Evolutionary conservation across 2,329 filamentous ascomycete genomes (phyloP).

Genomic region (Ophiostoma himal-ulmi): DNA sequence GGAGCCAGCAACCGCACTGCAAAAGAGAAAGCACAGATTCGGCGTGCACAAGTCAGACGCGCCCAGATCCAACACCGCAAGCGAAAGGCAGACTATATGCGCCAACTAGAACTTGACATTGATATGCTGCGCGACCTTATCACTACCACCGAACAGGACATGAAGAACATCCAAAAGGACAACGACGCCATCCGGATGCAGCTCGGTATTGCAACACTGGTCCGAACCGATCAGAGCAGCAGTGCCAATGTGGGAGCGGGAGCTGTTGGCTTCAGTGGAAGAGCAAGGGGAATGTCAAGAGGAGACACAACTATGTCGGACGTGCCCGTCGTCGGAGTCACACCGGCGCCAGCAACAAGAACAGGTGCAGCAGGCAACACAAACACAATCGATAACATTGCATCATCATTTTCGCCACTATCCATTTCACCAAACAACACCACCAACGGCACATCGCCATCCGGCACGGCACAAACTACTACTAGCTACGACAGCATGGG

Average conservation of each 20-base stretch:
- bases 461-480: background rate
- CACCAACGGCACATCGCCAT: background rate
- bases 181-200: constrained; percentile 41
- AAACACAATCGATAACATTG: background rate
- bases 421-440: constrained; percentile 11
- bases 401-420: constrained; percentile 13
- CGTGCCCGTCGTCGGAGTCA: background rate
- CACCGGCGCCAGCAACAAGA: background rate
- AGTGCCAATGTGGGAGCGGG: constrained; percentile 15
- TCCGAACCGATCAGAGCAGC: background rate
- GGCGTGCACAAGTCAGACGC: constrained; percentile 47
- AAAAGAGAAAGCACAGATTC: constrained; percentile 41
- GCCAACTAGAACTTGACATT: constrained; percentile 49
- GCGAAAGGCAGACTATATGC: constrained; percentile 51
- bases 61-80: constrained; percentile 52
- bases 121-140: constrained; percentile 45
- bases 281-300: background rate
- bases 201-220: constrained; percentile 28
- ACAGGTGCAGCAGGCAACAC: background rate
- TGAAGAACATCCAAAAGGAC: constrained; percentile 35
- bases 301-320: constrained; percentile 7
- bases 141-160: constrained; percentile 38
- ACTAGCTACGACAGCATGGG: constrained; percentile 12
- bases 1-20: constrained; percentile 16
- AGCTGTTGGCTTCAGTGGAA: constrained; percentile 17